A percentile compares a stretch with the other conserved stretches of the same genome.
These are phyloP conservation scores for Fusarium brachygibbosum DNA, from an alignment of 2,329 filamentous ascomycete genomes.

Conservation along the genomic window DNA sequence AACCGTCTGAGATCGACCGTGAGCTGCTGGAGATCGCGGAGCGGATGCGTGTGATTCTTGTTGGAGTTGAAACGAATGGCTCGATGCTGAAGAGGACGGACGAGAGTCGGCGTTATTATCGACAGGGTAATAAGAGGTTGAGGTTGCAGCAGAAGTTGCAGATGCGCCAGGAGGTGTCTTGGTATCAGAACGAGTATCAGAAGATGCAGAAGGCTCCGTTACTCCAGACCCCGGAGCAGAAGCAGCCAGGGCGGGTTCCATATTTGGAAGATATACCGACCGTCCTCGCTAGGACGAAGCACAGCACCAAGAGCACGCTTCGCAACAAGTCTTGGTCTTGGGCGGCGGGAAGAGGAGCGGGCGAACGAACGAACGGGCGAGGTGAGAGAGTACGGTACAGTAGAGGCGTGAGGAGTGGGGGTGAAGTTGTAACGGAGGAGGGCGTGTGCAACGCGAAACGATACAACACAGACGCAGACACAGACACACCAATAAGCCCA, in stretches of 20 bases:
- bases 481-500: constrained; percentile 1
- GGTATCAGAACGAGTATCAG: constrained; percentile 49
- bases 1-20: constrained; percentile 47
- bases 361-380: constrained; percentile 33
- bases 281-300: constrained; percentile 30
- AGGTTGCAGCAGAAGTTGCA: constrained; percentile 33
- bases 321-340: constrained; percentile 27
- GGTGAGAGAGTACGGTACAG: constrained; percentile 1
- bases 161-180: constrained; percentile 36
- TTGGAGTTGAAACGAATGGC: constrained; percentile 33
- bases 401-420: constrained; percentile 36
- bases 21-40: constrained; percentile 33
- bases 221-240: constrained; percentile 41
- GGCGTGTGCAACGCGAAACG: constrained; percentile 24
- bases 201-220: constrained; percentile 40
- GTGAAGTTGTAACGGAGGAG: constrained; percentile 20
- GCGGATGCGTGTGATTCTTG: constrained; percentile 25
- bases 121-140: constrained; percentile 34
- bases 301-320: constrained; percentile 32
- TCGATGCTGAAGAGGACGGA: constrained; percentile 39
- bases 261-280: constrained; percentile 47
- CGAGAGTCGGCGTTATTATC: constrained; percentile 32
- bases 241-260: constrained; percentile 45
- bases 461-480: constrained; percentile 5
- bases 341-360: constrained; percentile 20